phyloP scores from a whole-genome alignment of 495 filamentous ascomycete species.

The Amniculicola lignicola region DNA sequence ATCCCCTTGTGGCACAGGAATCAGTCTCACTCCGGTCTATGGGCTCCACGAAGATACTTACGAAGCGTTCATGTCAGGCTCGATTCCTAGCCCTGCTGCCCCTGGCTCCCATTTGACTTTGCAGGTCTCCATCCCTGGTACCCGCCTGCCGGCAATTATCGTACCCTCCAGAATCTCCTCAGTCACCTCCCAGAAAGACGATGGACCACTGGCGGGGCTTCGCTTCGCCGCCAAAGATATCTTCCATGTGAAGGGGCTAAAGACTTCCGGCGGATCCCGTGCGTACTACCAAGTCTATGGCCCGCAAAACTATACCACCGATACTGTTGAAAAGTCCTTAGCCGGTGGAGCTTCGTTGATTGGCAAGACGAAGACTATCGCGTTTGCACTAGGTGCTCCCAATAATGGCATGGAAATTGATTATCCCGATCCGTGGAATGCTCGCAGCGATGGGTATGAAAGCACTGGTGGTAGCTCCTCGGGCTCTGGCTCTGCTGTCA shows the following conservation, averaged over 20 bases:
- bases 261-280: slow-evolving; percentile 3
- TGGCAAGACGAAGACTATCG: slow-evolving; percentile 7
- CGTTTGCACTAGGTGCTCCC: not conserved
- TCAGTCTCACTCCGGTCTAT: slow-evolving; percentile 3
- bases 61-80: slow-evolving; percentile 8
- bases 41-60: slow-evolving; percentile 5
- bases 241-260: slow-evolving; percentile 8
- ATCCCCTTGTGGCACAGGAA: not conserved
- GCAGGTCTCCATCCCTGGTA: slow-evolving; percentile 4
- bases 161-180: slow-evolving; percentile 5
- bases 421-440: slow-evolving; percentile 14
- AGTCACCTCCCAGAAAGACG: not conserved
- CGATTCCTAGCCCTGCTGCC: not conserved
- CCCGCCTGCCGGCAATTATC: not conserved
- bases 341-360: slow-evolving; percentile 3
- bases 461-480: slow-evolving; percentile 5
- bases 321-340: not conserved
- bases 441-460: slow-evolving; percentile 14
- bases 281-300: slow-evolving; percentile 11
- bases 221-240: slow-evolving; percentile 9
- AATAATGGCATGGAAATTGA: slow-evolving; percentile 9
- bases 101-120: not conserved
- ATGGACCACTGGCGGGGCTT: slow-evolving; percentile 1
- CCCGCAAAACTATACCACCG: slow-evolving; percentile 2
- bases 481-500: slow-evolving; percentile 3